Evolutionary conservation across 23 red algal genomes (phyloP), one percentile per base, ranked within the genome.

Genomic region (Pyropia yezoensis): DNA sequence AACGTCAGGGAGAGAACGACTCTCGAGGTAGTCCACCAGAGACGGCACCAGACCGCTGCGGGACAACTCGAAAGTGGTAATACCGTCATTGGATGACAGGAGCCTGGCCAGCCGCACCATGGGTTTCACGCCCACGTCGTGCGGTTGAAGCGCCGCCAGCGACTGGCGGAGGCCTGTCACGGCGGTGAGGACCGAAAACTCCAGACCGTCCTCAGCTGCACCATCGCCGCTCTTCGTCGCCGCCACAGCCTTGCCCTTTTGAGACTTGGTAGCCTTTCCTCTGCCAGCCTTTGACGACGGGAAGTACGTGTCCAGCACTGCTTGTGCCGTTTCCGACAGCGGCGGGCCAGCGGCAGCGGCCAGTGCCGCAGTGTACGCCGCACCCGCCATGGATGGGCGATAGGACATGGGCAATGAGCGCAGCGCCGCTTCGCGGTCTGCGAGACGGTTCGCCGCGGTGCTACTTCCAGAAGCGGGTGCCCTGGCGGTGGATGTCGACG

Each of bases 11-110:
- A 49, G 9, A 54, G 61, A 76, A 8, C 4, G 11, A 13, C 39
- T 47, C 9, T 47, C 39, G n/a, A 95, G 71, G 61, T 72, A 95
- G 20, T 57, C 50, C 16, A 70, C 27, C 64, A 95, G 69, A 3
- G 76, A 75, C 20, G 50, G 69, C 54, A 87, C 81, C 25, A 88
- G 57, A 15, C 76, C 68, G 64, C 90, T 87, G 50, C 50, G 61
- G 20, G 72, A 70, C 53, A 95, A 22, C 71, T 95, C 90, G 56
- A 85, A 95, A 0, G 64, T 74, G 12, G 90, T 74, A 17, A 86
- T 33, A 18, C 63, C 55, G 54, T 75, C 75, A 11, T 71, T 23
- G 33, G 69, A 53, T 12, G 70, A 54, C 4, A 93, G 33, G 16
- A 78, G 60, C 33, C 24, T 34, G 39, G 74, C 64, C 26, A 91